Conservation (phyloP, 2,329 filamentous ascomycete species). For the Byssochlamys sp. region DNA sequence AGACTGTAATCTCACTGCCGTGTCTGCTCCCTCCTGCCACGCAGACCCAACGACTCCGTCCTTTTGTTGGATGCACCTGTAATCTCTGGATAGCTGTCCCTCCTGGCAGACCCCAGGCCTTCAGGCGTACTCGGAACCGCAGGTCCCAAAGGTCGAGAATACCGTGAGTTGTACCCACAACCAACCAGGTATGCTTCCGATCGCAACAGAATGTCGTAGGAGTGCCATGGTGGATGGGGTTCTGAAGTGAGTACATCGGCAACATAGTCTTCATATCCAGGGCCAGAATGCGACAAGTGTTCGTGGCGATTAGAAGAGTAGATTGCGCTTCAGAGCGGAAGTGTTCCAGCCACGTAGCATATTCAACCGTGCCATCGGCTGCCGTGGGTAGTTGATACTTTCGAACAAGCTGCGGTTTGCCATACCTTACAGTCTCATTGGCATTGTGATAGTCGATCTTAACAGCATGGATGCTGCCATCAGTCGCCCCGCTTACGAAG, state of each 20-base stretch:
- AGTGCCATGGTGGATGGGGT: constrained; percentile 82
- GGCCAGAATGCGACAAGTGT: constrained; percentile 69
- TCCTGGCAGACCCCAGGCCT: constrained; percentile 77
- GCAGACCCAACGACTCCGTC: constrained; percentile 74
- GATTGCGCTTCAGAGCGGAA: constrained; percentile 74
- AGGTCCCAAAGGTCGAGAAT: constrained; percentile 92
- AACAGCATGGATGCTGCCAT: constrained; percentile 83
- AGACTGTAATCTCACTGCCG: constrained; percentile 76
- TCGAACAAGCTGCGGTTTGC: constrained; percentile 64
- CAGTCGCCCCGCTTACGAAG: constrained; percentile 80
- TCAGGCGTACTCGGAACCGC: constrained; percentile 79
- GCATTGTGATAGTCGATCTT: constrained; percentile 61
- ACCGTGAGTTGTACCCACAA: constrained; percentile 84
- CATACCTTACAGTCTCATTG: constrained; percentile 59
- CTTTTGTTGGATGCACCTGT: constrained; percentile 65
- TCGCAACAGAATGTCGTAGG: constrained; percentile 88
- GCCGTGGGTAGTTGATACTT: constrained; percentile 59
- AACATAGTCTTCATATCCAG: constrained; percentile 82
- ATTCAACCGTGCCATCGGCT: constrained; percentile 47
- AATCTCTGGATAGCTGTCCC: constrained; percentile 72
- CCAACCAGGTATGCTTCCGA: constrained; percentile 75
- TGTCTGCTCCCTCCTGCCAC: constrained; percentile 78
- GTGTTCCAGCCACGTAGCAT: constrained; percentile 84
- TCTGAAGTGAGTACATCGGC: constrained; percentile 68
- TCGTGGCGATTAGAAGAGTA: constrained; percentile 78